Evolutionary conservation across 2,329 filamentous ascomycete genomes (phyloP), one percentile per base, ranked within the genome.

Genomic region (Eutypella sp.): DNA sequence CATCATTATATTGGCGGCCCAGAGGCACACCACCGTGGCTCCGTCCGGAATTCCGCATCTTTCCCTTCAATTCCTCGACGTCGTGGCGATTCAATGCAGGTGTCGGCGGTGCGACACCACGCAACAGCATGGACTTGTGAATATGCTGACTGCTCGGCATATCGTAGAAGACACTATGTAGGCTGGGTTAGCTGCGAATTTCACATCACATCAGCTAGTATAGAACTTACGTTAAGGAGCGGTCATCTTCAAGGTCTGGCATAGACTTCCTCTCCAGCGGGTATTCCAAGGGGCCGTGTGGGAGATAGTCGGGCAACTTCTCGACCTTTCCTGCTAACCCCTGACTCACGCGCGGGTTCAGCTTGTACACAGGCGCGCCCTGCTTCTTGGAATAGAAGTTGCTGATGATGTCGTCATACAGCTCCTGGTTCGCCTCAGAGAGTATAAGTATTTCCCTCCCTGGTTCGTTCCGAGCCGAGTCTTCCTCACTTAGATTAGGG

Each of bases 341-440:
- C 51, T 85, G 84, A 50, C 85, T 95, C 19, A 81, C 73, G 43
- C 79, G 78, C 29, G 89, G 81, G 55, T 95, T 84, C 40, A 99
- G 75, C 55, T 82, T 84, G 61, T 88, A 80, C 51, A 81, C 81
- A 0, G 78, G 68, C 3, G 73, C 69, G 2, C 78, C 83, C 53
- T 89, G 82, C 56, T 89, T 89, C 70, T 96, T 97, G 18, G 89
- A 92, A 67, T 96, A 99, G 64, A 99, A 95, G 45, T 87, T 87
- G 27, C 77, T 78, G 19, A 85, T 84, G 42, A 97, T 79, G 41
- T 95, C 86, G 50, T 95, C 82, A 61, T 97, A 97, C 1, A 99
- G 73, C 13, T 67, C 69, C 23, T 86, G 80, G 59, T 96, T 87
- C 37, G 79, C 79, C 52, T 95, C 90, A 1, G 89, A 95, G 43